Evolutionary conservation across 306 rosid species (phyloP).

Genomic region (Fragaria ananassa): DNA sequence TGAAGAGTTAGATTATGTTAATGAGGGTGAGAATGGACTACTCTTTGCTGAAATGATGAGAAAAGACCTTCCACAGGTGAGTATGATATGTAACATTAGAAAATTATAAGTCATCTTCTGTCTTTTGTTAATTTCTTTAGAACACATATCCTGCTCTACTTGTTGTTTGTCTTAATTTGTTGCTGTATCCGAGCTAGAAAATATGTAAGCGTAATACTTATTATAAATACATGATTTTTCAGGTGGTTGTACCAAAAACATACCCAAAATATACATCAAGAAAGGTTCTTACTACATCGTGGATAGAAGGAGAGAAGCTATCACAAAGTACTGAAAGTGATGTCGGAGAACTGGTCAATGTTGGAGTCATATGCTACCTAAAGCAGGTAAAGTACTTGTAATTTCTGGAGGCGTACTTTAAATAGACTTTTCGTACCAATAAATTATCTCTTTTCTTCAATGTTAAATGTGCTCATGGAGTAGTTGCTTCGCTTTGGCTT

Average conservation of each 20-base stretch:
- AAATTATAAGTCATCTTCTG: background rate
- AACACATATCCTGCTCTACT: background rate
- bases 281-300: slow-evolving; percentile 87
- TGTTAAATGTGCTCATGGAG: background rate
- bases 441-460: background rate
- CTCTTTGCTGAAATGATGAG: slow-evolving; percentile 92
- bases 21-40: slow-evolving; percentile 93
- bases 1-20: slow-evolving; percentile 93
- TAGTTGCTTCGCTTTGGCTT: background rate
- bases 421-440: background rate
- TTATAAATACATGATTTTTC: slow-evolving; percentile 30
- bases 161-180: background rate
- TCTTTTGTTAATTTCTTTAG: background rate
- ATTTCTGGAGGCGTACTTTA: background rate
- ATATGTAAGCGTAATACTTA: slow-evolving; percentile 21
- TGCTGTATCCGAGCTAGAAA: slow-evolving; percentile 6
- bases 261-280: slow-evolving; percentile 83
- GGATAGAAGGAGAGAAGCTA: slow-evolving; percentile 94
- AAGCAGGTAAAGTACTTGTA: slow-evolving; percentile 61
- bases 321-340: slow-evolving; percentile 96
- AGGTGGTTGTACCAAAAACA: slow-evolving; percentile 95
- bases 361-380: slow-evolving; percentile 97
- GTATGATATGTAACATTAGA: background rate
- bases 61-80: slow-evolving; percentile 96
- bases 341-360: slow-evolving; percentile 93